These are phyloP conservation scores for Geotrichum siamense DNA, from an alignment of 1,139 yeast genomes.

Conservation along the genomic window DNA sequence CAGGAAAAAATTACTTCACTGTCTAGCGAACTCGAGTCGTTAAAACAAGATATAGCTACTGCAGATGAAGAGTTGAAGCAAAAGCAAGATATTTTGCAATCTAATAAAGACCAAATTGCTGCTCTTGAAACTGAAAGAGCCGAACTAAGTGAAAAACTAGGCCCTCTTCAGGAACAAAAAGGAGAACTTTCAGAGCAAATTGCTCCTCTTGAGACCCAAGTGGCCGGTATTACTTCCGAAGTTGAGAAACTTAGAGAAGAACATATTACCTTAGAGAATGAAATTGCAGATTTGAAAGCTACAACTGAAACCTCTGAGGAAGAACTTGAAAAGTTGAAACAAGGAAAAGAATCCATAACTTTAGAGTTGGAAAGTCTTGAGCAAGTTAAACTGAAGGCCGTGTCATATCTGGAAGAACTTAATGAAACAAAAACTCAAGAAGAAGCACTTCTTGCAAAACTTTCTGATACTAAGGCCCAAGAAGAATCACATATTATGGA, in stretches of 20 bases:
- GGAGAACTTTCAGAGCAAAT: slow-evolving; percentile 35
- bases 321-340: background rate
- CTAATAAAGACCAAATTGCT: slow-evolving; percentile 61
- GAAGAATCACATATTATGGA: background rate
- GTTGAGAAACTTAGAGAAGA: background rate
- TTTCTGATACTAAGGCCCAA: background rate
- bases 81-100: slow-evolving; percentile 55
- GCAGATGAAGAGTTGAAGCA: slow-evolving; percentile 49
- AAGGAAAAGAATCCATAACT: background rate
- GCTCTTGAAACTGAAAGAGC: slow-evolving; percentile 49
- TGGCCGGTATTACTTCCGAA: background rate
- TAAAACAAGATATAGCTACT: slow-evolving; percentile 49
- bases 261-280: background rate
- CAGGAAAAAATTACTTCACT: slow-evolving; percentile 60
- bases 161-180: slow-evolving; percentile 38
- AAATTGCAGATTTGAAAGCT: background rate
- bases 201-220: slow-evolving; percentile 23
- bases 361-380: background rate
- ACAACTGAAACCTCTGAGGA: background rate
- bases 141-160: background rate
- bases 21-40: slow-evolving; percentile 58
- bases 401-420: background rate
- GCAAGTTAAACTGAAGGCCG: background rate
- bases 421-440: background rate
- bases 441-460: background rate